Evolutionary conservation across 2,329 filamentous ascomycete genomes (phyloP).

Genomic region (Septoria linicola): DNA sequence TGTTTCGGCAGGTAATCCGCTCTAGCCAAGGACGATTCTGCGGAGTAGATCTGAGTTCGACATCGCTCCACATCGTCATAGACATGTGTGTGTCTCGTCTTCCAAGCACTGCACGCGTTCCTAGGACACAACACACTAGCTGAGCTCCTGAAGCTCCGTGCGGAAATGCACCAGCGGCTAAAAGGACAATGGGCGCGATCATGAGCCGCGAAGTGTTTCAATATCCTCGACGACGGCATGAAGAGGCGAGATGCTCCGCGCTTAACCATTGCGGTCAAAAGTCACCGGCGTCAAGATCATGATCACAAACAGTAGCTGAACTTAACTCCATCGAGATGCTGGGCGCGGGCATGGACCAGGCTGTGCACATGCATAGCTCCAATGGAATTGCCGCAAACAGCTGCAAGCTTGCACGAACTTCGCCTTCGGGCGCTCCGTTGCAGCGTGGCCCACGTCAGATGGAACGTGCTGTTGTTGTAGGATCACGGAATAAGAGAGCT

Average conservation of each 20-base stretch:
- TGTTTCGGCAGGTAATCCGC: slow-evolving; percentile 9
- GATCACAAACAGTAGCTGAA: slow-evolving; percentile 5
- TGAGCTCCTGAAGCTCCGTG: too few species aligned
- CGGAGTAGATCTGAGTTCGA: slow-evolving; percentile 15
- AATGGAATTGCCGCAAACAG: slow-evolving; percentile 9
- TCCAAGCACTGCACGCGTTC: slow-evolving; percentile 5
- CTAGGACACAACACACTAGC: neutral
- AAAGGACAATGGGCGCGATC: too few species aligned
- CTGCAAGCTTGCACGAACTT: slow-evolving; percentile 17
- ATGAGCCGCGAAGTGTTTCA: too few species aligned
- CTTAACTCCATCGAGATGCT: slow-evolving; percentile 5
- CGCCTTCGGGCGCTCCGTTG: slow-evolving; percentile 13
- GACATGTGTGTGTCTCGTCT: slow-evolving; percentile 5
- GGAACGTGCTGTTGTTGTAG: slow-evolving; percentile 1
- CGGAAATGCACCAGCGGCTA: too few species aligned
- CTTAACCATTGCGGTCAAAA: slow-evolving; percentile 1
- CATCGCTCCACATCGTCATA: slow-evolving; percentile 15
- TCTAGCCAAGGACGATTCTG: slow-evolving; percentile 16
- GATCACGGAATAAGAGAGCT: slow-evolving; percentile 8
- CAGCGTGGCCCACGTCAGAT: slow-evolving; percentile 25
- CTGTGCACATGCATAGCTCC: slow-evolving; percentile 17
- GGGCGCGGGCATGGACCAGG: slow-evolving; percentile 14
- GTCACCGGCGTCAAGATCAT: slow-evolving; percentile 5
- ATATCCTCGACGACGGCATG: too few species aligned
- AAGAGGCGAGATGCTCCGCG: too few species aligned